These are phyloP conservation scores for Cordyceps cicadae DNA, from an alignment of 2,329 filamentous ascomycete species.

Conservation along the genomic window DNA sequence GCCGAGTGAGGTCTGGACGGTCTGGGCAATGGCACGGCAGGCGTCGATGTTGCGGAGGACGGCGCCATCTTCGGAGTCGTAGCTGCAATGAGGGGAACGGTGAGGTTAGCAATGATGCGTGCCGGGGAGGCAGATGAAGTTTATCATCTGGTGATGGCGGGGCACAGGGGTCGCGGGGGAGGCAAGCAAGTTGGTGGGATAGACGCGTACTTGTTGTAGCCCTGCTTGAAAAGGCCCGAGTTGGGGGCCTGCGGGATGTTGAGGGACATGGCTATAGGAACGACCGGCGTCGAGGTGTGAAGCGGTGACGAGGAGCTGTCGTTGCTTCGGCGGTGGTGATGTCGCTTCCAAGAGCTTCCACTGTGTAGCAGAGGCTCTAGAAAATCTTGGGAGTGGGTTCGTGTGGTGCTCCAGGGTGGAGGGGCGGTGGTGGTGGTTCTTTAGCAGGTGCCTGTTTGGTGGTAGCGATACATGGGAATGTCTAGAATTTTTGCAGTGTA, in stretches of 20 bases:
- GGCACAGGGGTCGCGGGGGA: conserved; percentile 19
- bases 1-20: conserved; percentile 92
- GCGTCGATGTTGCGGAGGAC: conserved; percentile 98
- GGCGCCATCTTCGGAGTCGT: conserved; percentile 97
- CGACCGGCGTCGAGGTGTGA: conserved; percentile 4
- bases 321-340: conserved; percentile 11
- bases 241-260: conserved; percentile 93
- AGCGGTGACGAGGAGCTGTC: conserved; percentile 9
- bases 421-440: background rate
- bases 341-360: conserved; percentile 13
- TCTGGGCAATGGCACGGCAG: conserved; percentile 89
- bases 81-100: conserved; percentile 47
- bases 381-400: conserved; percentile 12
- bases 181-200: conserved; percentile 13
- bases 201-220: conserved; percentile 79
- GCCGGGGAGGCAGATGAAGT: background rate
- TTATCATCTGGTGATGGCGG: conserved; percentile 13
- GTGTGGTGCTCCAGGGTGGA: background rate
- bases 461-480: background rate
- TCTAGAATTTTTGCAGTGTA: background rate
- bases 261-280: conserved; percentile 65
- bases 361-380: background rate
- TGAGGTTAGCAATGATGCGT: conserved; percentile 13
- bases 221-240: conserved; percentile 85
- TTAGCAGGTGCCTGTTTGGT: background rate